Conservation (phyloP, 257 asterid species). For the Solanum rostratum region DNA sequence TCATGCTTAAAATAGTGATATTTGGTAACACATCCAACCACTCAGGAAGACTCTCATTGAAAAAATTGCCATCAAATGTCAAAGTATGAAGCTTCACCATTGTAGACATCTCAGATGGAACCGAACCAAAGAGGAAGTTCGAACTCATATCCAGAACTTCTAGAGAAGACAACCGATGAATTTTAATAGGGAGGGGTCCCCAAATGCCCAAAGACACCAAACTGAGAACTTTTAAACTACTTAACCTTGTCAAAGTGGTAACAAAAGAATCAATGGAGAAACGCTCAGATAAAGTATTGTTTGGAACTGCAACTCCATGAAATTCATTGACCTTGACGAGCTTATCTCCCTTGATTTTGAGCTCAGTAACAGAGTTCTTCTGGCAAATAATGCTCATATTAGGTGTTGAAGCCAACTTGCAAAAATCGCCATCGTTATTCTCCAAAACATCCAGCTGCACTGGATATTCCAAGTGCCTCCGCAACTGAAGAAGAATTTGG, state of each 20-base stretch:
- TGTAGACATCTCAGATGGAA: constrained; percentile 42
- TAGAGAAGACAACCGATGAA: constrained; percentile 39
- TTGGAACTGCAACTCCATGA: constrained; percentile 29
- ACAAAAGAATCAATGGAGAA: constrained; percentile 61
- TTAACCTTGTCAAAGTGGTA: constrained; percentile 51
- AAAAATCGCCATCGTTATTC: constrained; percentile 24
- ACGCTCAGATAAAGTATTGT: constrained; percentile 29
- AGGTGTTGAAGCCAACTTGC: constrained; percentile 29
- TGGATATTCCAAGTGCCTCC: constrained; percentile 63
- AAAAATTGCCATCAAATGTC: constrained; percentile 46
- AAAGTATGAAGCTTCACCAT: constrained; percentile 27
- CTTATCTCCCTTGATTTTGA: constrained; percentile 35
- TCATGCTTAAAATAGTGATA: constrained; percentile 47
- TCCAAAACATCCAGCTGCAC: constrained; percentile 34
- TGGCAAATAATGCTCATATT: constrained; percentile 44
- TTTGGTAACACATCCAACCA: constrained; percentile 28
- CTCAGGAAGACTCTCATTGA: constrained; percentile 46
- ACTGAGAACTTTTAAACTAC: constrained; percentile 29
- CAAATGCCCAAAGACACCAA: constrained; percentile 56
- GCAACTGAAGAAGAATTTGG: constrained; percentile 48
- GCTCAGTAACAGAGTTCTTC: constrained; percentile 26
- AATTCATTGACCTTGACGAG: constrained; percentile 15
- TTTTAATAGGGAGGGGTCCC: constrained; percentile 51
- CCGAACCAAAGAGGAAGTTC: constrained; percentile 37
- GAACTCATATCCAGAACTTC: constrained; percentile 52